Conservation (phyloP, 2,329 filamentous ascomycete species). For the Sporothrix pallida region DNA sequence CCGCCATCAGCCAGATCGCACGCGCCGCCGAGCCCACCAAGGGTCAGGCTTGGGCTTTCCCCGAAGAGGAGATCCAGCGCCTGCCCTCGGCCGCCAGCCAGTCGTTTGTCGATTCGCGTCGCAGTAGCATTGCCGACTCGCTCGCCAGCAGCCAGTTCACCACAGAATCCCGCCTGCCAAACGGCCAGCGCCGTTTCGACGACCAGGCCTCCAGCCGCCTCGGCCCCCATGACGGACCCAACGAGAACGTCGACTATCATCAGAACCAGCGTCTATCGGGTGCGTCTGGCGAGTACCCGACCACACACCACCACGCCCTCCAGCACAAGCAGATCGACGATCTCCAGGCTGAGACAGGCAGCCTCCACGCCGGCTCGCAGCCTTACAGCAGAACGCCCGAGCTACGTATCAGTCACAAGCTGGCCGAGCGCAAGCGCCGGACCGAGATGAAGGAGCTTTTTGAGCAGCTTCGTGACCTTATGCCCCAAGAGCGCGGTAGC, state of each 20-base stretch:
- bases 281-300: constrained; percentile 61
- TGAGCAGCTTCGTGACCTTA: constrained; percentile 76
- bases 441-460: constrained; percentile 91
- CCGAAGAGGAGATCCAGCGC: constrained; percentile 69
- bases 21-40: constrained; percentile 79
- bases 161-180: constrained; percentile 72
- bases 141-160: constrained; percentile 81
- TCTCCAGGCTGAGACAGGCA: constrained; percentile 65
- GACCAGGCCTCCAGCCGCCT: constrained; percentile 70
- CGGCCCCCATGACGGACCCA: constrained; percentile 67
- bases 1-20: constrained; percentile 67
- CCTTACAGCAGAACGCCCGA: constrained; percentile 85
- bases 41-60: constrained; percentile 84
- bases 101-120: constrained; percentile 67
- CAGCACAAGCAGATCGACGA: constrained; percentile 75
- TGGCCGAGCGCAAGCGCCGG: constrained; percentile 80
- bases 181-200: constrained; percentile 74
- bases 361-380: constrained; percentile 62
- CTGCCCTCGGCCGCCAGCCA: constrained; percentile 54
- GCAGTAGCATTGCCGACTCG: constrained; percentile 78
- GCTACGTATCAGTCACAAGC: constrained; percentile 80
- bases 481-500: constrained; percentile 79
- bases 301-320: constrained; percentile 74
- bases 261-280: constrained; percentile 53
- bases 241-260: constrained; percentile 47